Percentiles rank a stretch among this genome's conserved stretches.
phyloP scores from a whole-genome alignment of 2,329 filamentous ascomycete species.

The Paraphoma sp. region DNA sequence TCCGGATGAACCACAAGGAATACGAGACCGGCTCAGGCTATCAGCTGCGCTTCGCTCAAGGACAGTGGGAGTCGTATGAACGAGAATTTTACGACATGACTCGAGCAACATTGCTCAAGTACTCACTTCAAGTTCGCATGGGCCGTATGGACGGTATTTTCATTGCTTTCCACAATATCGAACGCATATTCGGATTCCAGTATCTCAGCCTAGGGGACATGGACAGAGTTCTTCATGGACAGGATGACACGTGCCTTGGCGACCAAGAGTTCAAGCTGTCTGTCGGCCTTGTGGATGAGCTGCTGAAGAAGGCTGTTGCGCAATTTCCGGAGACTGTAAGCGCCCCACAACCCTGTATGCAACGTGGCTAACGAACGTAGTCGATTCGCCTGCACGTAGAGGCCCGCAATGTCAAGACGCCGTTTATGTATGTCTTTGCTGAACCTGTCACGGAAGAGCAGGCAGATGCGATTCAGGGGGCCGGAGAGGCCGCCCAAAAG shows the following conservation, averaged over 20 bases:
- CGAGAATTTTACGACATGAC: constrained; percentile 98
- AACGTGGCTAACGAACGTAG: constrained; percentile 32
- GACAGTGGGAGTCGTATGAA: constrained; percentile 89
- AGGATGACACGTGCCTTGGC: constrained; percentile 69
- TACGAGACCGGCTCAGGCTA: constrained; percentile 82
- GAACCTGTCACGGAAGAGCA: constrained; percentile 79
- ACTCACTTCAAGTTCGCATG: constrained; percentile 95
- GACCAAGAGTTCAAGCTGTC: constrained; percentile 87
- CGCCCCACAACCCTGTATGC: background rate
- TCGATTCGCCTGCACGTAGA: constrained; percentile 85
- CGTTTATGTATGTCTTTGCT: constrained; percentile 88
- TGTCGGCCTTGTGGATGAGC: constrained; percentile 76
- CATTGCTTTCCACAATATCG: constrained; percentile 92
- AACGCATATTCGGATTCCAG: constrained; percentile 97
- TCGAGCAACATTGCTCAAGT: constrained; percentile 91
- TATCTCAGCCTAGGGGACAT: constrained; percentile 88
- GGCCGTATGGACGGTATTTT: constrained; percentile 99
- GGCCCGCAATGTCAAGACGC: constrained; percentile 65
- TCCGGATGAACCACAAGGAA: constrained; percentile 82
- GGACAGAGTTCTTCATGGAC: constrained; percentile 88
- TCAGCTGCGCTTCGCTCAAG: constrained; percentile 78
- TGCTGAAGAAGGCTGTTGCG: constrained; percentile 76
- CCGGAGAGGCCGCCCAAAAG: constrained; percentile 68
- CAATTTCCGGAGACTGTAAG: constrained; percentile 72
- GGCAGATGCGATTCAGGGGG: constrained; percentile 75